These are phyloP conservation scores for Phytomonas francai DNA, from an alignment of 208 protist genomes.

Conservation along the genomic window DNA sequence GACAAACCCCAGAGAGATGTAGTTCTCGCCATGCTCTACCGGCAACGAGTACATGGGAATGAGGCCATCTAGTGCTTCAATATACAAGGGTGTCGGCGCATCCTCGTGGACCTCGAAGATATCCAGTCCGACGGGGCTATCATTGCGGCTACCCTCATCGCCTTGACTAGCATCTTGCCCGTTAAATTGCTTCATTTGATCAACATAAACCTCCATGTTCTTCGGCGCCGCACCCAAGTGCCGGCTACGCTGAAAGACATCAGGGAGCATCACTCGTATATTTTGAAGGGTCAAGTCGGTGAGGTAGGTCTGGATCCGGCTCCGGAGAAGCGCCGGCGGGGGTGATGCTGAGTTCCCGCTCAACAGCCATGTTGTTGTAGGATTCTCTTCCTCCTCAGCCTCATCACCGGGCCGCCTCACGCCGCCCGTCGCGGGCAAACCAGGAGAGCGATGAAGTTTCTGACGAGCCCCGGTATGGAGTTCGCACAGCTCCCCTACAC, in stretches of 20 bases:
- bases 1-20: conserved; percentile 77
- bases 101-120: conserved; percentile 32
- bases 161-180: conserved; percentile 10
- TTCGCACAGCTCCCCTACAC: conserved; percentile 84
- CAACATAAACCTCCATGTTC: conserved; percentile 10
- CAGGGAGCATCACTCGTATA: conserved; percentile 35
- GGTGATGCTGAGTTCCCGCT: not conserved
- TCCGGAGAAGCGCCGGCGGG: conserved; percentile 10
- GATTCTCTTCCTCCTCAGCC: not conserved
- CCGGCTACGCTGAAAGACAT: conserved; percentile 22
- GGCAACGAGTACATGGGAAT: conserved; percentile 64
- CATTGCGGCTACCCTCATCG: conserved; percentile 5
- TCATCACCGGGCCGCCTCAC: not conserved
- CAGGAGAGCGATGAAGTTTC: not conserved
- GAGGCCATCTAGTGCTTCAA: conserved; percentile 20
- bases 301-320: conserved; percentile 48
- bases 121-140: conserved; percentile 20
- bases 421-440: not conserved
- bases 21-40: conserved; percentile 64
- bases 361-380: not conserved
- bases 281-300: conserved; percentile 42
- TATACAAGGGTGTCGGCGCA: conserved; percentile 32
- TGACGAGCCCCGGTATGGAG: conserved; percentile 39
- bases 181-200: not conserved
- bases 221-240: conserved; percentile 16